These are phyloP conservation scores for Gamsiella multidivaricata DNA, from an alignment of 192 early-diverging fungal genomes.

Conservation along the genomic window DNA sequence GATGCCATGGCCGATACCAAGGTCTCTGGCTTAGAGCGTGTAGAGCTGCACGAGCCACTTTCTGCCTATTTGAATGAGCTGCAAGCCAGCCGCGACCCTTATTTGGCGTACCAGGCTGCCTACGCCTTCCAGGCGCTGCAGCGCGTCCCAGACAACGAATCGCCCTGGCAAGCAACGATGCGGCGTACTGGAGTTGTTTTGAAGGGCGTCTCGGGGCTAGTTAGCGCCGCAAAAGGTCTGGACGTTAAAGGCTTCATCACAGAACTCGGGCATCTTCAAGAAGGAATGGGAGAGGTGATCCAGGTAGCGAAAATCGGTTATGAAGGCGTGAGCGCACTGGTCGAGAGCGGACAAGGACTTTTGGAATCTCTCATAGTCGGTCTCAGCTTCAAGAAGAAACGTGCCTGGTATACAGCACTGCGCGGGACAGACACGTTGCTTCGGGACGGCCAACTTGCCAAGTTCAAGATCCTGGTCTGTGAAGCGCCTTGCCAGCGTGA, in stretches of 20 bases:
- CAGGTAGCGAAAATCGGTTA: background rate
- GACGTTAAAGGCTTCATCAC: background rate
- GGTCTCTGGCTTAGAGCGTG: conserved; percentile 4
- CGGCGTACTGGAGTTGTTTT: background rate
- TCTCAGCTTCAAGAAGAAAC: background rate
- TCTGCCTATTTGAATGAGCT: background rate
- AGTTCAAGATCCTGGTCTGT: conserved; percentile 2
- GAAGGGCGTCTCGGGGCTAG: background rate
- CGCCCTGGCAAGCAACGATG: background rate
- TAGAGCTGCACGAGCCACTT: conserved; percentile 5
- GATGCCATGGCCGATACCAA: conserved; percentile 18
- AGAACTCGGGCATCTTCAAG: background rate
- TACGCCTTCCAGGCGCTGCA: conserved; percentile 20
- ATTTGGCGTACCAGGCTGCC: conserved; percentile 9
- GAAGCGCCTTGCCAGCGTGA: conserved; percentile 6
- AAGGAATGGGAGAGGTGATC: background rate
- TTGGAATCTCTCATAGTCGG: background rate
- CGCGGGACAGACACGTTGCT: background rate
- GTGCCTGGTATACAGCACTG: conserved; percentile 24
- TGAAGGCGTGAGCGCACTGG: background rate
- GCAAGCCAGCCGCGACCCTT: background rate
- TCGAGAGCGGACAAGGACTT: conserved; percentile 3
- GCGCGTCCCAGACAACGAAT: conserved; percentile 16
- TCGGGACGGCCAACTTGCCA: conserved; percentile 3
- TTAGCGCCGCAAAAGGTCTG: conserved; percentile 2